Percentiles rank a stretch among this genome's conserved stretches.
Conservation (phyloP, 257 asterid species). For the Agastache rugosa region DNA sequence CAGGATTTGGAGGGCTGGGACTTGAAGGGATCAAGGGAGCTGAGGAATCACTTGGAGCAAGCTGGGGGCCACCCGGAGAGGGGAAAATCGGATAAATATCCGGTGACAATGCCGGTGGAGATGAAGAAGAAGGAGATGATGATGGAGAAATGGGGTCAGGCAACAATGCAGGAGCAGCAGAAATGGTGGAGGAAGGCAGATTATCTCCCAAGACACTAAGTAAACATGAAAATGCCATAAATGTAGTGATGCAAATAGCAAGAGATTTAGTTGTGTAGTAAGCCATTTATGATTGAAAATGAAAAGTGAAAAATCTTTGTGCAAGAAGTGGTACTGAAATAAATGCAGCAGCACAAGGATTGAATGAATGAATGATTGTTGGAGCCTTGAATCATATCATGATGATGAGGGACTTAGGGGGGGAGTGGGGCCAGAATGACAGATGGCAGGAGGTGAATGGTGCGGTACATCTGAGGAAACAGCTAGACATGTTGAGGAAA, state of each 20-base stretch:
- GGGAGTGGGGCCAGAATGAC: constrained; percentile 38
- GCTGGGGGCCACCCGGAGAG: constrained; percentile 69
- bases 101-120: constrained; percentile 65
- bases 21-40: constrained; percentile 83
- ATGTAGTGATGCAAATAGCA: constrained; percentile 28
- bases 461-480: constrained; percentile 42
- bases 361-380: constrained; percentile 32
- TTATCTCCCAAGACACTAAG: constrained; percentile 16
- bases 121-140: constrained; percentile 25
- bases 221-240: constrained; percentile 40
- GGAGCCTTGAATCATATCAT: constrained; percentile 28
- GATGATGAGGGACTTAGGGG: constrained; percentile 7
- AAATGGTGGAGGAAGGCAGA: constrained; percentile 66
- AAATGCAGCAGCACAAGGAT: constrained; percentile 40
- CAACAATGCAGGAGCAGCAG: constrained; percentile 82
- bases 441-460: constrained; percentile 50
- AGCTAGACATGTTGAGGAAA: constrained; percentile 54
- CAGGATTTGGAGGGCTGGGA: constrained; percentile 98
- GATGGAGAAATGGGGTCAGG: constrained; percentile 64
- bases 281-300: constrained; percentile 54
- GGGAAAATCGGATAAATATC: constrained; percentile 81
- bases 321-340: constrained; percentile 40
- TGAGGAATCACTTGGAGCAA: constrained; percentile 72
- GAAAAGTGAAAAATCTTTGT: constrained; percentile 33
- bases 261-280: constrained; percentile 37